Percentiles rank a stretch among this genome's conserved stretches.
Conservation (phyloP, 225 moss, liverwort and hornwort genomes). For the Lunularia cruciata region DNA sequence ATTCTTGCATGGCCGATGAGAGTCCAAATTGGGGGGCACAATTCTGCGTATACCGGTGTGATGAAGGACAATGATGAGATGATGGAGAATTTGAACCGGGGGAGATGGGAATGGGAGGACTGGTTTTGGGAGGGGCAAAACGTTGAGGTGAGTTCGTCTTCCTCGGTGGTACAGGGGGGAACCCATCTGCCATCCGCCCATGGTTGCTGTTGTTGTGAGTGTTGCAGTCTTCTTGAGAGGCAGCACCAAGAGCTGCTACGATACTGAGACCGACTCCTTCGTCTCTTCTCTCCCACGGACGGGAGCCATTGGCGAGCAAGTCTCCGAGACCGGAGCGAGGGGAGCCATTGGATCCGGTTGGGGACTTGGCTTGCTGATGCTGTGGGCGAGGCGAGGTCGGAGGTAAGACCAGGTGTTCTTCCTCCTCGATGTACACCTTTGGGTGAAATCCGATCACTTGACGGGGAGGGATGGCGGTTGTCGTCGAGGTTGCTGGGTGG, state of each 20-base stretch:
- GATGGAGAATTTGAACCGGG: constrained; percentile 22
- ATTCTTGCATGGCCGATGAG: constrained; percentile 10
- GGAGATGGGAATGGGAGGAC: constrained; percentile 31
- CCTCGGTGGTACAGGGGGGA: background rate
- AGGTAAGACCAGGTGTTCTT: constrained; percentile 17
- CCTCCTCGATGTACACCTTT: constrained; percentile 44
- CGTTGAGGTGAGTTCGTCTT: constrained; percentile 35
- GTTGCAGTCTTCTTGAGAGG: constrained; percentile 39
- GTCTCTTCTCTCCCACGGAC: constrained; percentile 52
- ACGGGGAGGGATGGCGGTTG: constrained; percentile 42
- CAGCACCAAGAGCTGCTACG: constrained; percentile 43
- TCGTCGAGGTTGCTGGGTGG: background rate
- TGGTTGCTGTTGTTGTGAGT: background rate
- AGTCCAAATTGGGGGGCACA: constrained; percentile 19
- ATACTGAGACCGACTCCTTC: constrained; percentile 83
- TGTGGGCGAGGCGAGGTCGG: constrained; percentile 35
- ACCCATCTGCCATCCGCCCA: background rate
- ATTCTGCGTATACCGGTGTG: constrained; percentile 23
- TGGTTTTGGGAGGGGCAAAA: constrained; percentile 26
- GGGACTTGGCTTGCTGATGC: constrained; percentile 36
- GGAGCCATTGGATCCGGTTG: constrained; percentile 38
- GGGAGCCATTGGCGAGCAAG: constrained; percentile 49
- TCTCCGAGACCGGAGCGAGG: constrained; percentile 79
- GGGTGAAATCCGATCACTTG: constrained; percentile 93
- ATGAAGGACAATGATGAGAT: constrained; percentile 20